These are phyloP conservation scores for Oryza brachyantha DNA, from an alignment of 176 grass and related monocot genomes.

Conservation along the genomic window DNA sequence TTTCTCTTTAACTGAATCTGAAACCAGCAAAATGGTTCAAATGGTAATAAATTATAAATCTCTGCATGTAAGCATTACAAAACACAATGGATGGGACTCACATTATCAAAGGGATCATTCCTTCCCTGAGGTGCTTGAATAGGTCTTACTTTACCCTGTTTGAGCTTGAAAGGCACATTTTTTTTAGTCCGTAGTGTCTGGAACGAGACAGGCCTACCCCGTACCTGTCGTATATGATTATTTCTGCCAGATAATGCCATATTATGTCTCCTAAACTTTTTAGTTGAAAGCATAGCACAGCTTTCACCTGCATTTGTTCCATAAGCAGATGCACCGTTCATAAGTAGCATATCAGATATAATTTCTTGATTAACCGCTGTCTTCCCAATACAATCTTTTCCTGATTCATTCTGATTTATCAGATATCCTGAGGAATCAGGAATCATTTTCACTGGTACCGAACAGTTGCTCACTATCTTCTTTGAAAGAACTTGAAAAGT, in stretches of 20 bases:
- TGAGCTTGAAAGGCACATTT: neutral
- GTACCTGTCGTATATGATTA: slow-evolving; percentile 14
- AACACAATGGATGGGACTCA: slow-evolving; percentile 12
- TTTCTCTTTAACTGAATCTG: slow-evolving; percentile 30
- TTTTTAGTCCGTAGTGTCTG: slow-evolving; percentile 27
- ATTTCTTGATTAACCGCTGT: slow-evolving; percentile 19
- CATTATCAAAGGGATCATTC: slow-evolving; percentile 11
- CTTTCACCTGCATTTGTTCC: slow-evolving; percentile 24
- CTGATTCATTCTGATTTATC: slow-evolving; percentile 1
- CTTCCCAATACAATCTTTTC: slow-evolving; percentile 18
- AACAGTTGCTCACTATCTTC: neutral
- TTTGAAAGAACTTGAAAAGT: slow-evolving; percentile 22
- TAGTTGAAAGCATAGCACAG: neutral
- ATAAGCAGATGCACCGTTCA: slow-evolving; percentile 5
- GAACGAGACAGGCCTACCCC: neutral
- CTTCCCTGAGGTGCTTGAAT: slow-evolving; percentile 27
- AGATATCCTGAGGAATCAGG: slow-evolving; percentile 17
- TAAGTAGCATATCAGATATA: slow-evolving; percentile 12
- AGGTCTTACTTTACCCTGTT: neutral
- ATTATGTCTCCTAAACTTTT: slow-evolving; percentile 21
- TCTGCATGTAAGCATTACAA: slow-evolving; percentile 8
- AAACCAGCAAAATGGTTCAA: neutral
- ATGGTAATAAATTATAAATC: neutral
- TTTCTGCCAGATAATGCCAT: neutral
- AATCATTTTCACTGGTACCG: neutral